Evolutionary conservation across 306 rosid species (phyloP), one percentile per base, ranked within the genome.

Genomic region (Vicia faba): DNA sequence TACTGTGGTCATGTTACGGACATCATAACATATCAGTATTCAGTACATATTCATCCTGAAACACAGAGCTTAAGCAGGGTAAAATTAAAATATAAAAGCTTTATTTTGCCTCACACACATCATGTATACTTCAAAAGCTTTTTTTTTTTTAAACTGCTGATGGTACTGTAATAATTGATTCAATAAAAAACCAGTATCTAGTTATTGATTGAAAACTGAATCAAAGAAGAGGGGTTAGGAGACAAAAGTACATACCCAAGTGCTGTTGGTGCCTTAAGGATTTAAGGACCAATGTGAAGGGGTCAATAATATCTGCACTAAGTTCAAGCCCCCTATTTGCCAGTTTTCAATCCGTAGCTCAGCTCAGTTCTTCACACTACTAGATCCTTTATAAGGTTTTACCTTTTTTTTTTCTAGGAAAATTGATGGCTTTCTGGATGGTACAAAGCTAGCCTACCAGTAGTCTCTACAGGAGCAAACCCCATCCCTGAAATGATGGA

Each of bases 291-390:
- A 93, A 62, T 8, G 85, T 90, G 79, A 97, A 93, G 60, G 86
- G 95, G 66, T 90, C 97, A 26, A 83, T 70, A 23, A 86, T 68
- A 51, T 88, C 83, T 33, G 99, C 95, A 14, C 96, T 88, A 75
- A 93, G 97, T 66, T 96, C 97, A 62, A 90, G 87, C 72, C 99
- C 99, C 77, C 92, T 86, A 71, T 88, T 90, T 65, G 88, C 95
- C 99, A 90, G 78, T 75, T 82, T 59, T 61, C 64, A 78, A 19
- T 68, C 65, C 78, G 35, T 54, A 45, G 14, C 70, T 68, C 38
- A 69, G 71, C 64, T 70, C 60, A 56, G 15, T 63, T 71, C 40
- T 26, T 28, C 57, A 69, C 1, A 15, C 8, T 4, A 41, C 72
- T 20, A 51, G 38, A 33, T 14, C 14, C 19, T 13, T 55, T 55